Evolutionary conservation across 169 alveolate genomes (phyloP).

Genomic region (Eimeria acervulina): DNA sequence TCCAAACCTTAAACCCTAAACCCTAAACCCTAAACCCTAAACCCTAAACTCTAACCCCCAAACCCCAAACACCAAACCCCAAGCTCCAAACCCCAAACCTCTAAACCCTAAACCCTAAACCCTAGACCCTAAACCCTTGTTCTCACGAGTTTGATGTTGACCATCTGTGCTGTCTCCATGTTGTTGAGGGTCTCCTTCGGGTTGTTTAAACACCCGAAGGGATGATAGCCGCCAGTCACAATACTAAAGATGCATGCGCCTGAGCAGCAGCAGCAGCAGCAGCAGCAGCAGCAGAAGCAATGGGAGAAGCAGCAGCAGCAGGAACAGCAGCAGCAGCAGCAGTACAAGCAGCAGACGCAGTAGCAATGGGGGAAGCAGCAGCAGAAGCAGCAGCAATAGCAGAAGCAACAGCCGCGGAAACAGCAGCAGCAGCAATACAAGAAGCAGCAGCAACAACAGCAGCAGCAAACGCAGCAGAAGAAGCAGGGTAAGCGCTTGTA

Average conservation of each 20-base stretch:
- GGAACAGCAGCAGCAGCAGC: no score
- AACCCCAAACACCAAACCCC: neutral
- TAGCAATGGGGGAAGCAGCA: no score
- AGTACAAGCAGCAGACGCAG: neutral
- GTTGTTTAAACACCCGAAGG: neutral
- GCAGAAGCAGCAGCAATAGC: neutral
- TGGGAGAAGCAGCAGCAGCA: no score
- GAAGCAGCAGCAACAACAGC: neutral
- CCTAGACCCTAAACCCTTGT: conserved; percentile 48
- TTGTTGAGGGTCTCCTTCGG: conserved; percentile 24
- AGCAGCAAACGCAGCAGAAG: neutral
- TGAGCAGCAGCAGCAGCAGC: neutral
- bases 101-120: conserved; percentile 55
- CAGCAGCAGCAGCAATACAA: neutral
- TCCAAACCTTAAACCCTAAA: neutral
- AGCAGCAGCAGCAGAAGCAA: neutral
- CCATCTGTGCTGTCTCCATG: conserved; percentile 23
- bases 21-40: neutral
- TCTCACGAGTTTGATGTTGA: conserved; percentile 53
- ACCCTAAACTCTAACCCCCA: neutral
- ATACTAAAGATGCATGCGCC: conserved; percentile 33
- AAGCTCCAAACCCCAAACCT: no score
- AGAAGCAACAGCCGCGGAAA: neutral
- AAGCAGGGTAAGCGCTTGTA: neutral
- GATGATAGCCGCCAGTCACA: conserved; percentile 30